A percentile compares a stretch with the other conserved stretches of the same genome.
Conservation (phyloP, 2,329 filamentous ascomycete genomes). For the Pleoardoris graminearum region DNA sequence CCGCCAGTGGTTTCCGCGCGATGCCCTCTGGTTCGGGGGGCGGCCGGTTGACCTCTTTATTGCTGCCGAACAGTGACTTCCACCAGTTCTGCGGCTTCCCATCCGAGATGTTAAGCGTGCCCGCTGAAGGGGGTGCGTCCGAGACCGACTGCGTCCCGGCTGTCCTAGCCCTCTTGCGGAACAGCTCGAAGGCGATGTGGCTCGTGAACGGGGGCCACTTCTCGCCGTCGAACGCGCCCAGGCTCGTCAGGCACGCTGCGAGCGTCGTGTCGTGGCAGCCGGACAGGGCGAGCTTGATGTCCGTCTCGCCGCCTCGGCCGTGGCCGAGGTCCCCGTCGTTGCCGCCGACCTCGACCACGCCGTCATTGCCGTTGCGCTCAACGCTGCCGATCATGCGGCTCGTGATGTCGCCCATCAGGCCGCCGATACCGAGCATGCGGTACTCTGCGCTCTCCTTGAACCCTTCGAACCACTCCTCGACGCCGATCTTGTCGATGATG, state of each 20-base stretch:
- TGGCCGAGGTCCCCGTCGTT: constrained; percentile 38
- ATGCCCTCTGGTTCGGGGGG: constrained; percentile 49
- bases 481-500: constrained; percentile 72
- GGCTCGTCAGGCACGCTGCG: constrained; percentile 72
- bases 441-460: constrained; percentile 86
- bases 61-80: constrained; percentile 41
- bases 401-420: constrained; percentile 80
- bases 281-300: constrained; percentile 74
- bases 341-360: constrained; percentile 47
- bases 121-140: constrained; percentile 1
- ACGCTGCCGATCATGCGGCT: constrained; percentile 49
- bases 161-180: constrained; percentile 57
- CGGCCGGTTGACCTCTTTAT: constrained; percentile 10
- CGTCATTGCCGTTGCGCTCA: constrained; percentile 41
- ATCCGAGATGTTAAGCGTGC: constrained; percentile 1
- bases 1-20: constrained; percentile 61
- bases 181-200: constrained; percentile 88
- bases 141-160: constrained; percentile 2
- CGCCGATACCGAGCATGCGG: constrained; percentile 84
- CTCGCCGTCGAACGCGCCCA: constrained; percentile 74
- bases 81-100: constrained; percentile 40
- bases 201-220: constrained; percentile 93
- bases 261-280: constrained; percentile 95
- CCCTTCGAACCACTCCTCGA: constrained; percentile 92
- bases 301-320: constrained; percentile 53